Evolutionary conservation across 202 grass and related monocot genomes (phyloP), one percentile per base, ranked within the genome.

Genomic region (Carex sylvatica): DNA sequence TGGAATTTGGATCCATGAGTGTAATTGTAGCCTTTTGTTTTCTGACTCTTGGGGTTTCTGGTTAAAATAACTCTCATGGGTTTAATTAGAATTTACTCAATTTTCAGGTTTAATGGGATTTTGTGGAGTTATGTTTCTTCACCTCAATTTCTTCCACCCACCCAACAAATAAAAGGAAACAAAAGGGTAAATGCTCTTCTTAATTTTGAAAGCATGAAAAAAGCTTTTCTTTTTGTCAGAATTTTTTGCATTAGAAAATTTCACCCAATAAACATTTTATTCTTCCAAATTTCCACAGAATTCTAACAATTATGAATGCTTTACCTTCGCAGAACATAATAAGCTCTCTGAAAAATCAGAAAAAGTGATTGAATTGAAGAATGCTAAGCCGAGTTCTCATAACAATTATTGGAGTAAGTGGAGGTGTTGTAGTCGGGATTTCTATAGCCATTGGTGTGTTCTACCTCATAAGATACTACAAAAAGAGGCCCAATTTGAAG

Each of bases 401-500:
- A 74, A 84, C 76, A 51, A 18, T 83, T 83, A 71, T 95, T 80
- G 89, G 90, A 31, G 86, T 86, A 56, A 84, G 68, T 72, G 86
- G 84, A 54, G 88, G 89, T 68, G 81, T 87, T 54, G 84, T 58
- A 22, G 68, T 87, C n/a, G 86, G 63, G 49, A 53, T 80, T 73
- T 81, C 91, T 54, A 81, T 88, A 42, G 86, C 81, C 26, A 85
- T 82, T 69, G 36, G 85, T 86, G 85, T 84, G 58, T 83, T 90
- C 71, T 70, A 92, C 0, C 78, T 76, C 66, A 85, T 93, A 70
- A 93, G 89, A 82, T 75, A 95, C 46, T 89, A 90, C 82, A 87
- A 85, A 46, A 86, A 69, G 9, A 74, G 33, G 16, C 78, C 80
- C 55, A 87, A 70, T 63, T 31, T 85, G 35, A 86, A 85, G 64